Evolutionary conservation across 192 early-diverging fungal genomes (phyloP).

Genomic region (Backusella luteola): DNA sequence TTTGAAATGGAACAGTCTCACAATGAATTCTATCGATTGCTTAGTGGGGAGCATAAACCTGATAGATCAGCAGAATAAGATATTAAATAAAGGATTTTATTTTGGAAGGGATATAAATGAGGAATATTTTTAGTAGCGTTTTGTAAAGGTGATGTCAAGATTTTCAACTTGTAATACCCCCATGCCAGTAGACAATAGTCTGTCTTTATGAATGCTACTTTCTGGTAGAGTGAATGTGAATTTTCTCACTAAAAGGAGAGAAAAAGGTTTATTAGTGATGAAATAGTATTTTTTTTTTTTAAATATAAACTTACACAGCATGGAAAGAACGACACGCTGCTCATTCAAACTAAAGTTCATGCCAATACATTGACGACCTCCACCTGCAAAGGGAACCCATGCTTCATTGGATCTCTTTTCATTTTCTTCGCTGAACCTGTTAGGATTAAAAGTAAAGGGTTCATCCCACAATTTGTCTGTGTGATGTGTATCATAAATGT

Average conservation of each 20-base stretch:
- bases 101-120: background rate
- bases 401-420: conserved; percentile 27
- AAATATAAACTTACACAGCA: conserved; percentile 16
- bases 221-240: background rate
- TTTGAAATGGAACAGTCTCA: conserved; percentile 88
- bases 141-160: background rate
- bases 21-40: conserved; percentile 58
- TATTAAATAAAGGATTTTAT: background rate
- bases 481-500: conserved; percentile 15
- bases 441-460: conserved; percentile 47
- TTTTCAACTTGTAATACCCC: background rate
- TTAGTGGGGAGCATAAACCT: conserved; percentile 32
- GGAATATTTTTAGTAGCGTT: background rate
- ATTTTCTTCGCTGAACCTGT: conserved; percentile 39
- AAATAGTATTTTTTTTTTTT: no score
- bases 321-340: conserved; percentile 52
- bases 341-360: conserved; percentile 62
- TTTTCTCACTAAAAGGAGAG: background rate
- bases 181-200: background rate
- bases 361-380: conserved; percentile 58
- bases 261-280: background rate
- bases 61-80: conserved; percentile 1
- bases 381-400: conserved; percentile 59
- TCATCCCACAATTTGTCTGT: conserved; percentile 34
- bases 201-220: background rate